Evolutionary conservation across 768 basidiomycete species (phyloP).

Genomic region (Pulveroboletus frians): DNA sequence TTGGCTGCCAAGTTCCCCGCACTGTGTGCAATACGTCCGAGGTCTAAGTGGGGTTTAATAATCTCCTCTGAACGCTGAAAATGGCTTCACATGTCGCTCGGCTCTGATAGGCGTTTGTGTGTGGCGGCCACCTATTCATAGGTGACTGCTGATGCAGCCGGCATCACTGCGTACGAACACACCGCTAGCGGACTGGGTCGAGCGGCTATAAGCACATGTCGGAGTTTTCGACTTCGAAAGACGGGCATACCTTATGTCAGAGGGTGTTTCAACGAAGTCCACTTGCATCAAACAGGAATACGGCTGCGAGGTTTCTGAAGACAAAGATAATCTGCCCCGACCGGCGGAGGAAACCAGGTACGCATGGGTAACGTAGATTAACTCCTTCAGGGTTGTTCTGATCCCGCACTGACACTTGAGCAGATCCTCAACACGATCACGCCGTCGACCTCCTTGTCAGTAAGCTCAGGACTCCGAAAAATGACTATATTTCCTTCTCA

Average conservation of each 20-base stretch:
- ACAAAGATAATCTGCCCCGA: not conserved
- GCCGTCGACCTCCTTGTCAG: not conserved
- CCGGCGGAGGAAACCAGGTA: slow-evolving; percentile 8
- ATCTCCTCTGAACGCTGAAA: not conserved
- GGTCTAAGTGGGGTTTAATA: not conserved
- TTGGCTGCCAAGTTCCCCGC: not conserved
- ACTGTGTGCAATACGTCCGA: not conserved
- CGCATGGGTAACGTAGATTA: slow-evolving; percentile 21
- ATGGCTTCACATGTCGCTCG: too few relatives aligned
- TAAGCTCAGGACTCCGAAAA: not conserved
- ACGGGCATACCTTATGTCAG: not conserved
- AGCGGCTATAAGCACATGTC: slow-evolving; percentile 1
- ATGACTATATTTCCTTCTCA: not conserved
- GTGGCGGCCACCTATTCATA: not conserved
- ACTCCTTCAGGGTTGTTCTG: slow-evolving; percentile 31
- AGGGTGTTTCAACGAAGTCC: not conserved
- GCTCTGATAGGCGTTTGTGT: not conserved
- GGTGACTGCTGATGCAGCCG: not conserved
- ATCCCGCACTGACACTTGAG: slow-evolving; percentile 17
- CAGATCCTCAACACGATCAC: slow-evolving; percentile 13
- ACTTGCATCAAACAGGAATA: not conserved
- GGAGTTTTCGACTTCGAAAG: not conserved
- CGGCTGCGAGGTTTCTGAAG: not conserved
- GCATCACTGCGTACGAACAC: too few relatives aligned
- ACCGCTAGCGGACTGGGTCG: not conserved